Evolutionary conservation across 352 stramenopile genomes (phyloP), one percentile per base, ranked within the genome.

Genomic region (Peronospora destructor): DNA sequence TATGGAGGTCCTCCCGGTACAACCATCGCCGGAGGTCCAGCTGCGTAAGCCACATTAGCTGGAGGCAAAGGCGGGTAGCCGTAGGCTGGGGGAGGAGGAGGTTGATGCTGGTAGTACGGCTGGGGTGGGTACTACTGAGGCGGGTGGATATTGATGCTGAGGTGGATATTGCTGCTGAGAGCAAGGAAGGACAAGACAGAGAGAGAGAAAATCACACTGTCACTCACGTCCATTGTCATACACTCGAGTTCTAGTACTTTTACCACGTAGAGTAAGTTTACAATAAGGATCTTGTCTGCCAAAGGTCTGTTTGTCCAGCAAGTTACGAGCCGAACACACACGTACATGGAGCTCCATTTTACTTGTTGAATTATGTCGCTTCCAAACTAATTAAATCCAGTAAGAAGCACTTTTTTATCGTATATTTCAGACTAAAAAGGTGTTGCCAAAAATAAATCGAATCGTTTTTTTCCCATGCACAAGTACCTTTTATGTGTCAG

Each of bases 201-300:
- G 28, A 35, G 0, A n/a, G n/a, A 16, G 13, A 34, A 9, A 35
- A 33, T 13, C 0, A 6, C 8, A 7, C 2, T 14, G 28, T 11
- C 32, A 67, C 74, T 43, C 30, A 88, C 81, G 64, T 53, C 81
- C 81, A 64, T 92, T 92, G 68, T 92, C 75, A 59, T 92, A 76
- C 29, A 89, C 79, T 53, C 74, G 73, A 33, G 81, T 92, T 64
- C 73, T 84, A 62, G 82, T 78, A 21, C 55, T 84, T 52, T 74
- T 73, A 49, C 64, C 55, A 34, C 82, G 66, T 16, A 92, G 55
- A 6, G 59, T 59, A 38, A 92, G 57, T 46, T 86, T 88, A 56
- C 81, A 92, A 65, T 73, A 92, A 11, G 78, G 81, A 47, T 92
- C 81, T 47, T 92, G 81, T 46, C 85, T 87, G 51, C 81, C 81